A percentile compares a stretch with the other conserved stretches of the same genome.
phyloP scores from a whole-genome alignment of 305 asterid species.

The Stenogyne calaminthoides region DNA sequence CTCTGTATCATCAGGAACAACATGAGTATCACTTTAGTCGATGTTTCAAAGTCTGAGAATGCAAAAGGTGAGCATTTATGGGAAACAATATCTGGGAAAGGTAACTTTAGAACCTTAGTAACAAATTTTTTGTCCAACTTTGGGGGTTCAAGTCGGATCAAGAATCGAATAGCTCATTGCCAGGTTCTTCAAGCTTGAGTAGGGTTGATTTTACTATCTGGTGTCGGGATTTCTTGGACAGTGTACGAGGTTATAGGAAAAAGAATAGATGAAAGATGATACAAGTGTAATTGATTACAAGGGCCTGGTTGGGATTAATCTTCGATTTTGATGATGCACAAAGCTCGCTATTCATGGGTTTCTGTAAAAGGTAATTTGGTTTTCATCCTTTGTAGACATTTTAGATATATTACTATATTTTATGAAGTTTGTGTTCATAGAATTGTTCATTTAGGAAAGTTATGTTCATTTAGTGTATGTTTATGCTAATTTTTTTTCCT shows the following conservation, averaged over 20 bases:
- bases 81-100: conserved; percentile 65
- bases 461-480: not conserved
- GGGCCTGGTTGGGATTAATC: not conserved
- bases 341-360: not conserved
- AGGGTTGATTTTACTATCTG: not conserved
- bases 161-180: conserved; percentile 53
- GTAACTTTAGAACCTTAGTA: conserved; percentile 53
- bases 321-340: not conserved
- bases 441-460: not conserved
- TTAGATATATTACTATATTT: not conserved
- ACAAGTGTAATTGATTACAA: not conserved
- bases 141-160: conserved; percentile 48
- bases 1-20: conserved; percentile 62
- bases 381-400: not conserved
- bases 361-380: not conserved
- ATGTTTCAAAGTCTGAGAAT: conserved; percentile 46
- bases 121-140: conserved; percentile 57
- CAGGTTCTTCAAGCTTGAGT: conserved; percentile 66
- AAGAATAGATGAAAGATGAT: conserved; percentile 8
- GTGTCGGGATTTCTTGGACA: not conserved
- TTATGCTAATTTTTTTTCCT: not conserved
- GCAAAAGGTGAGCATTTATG: conserved; percentile 46
- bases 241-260: not conserved
- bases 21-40: conserved; percentile 59
- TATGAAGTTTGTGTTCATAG: not conserved